Base-by-base conservation (phyloP, 768 basidiomycete species). In the Ephemerocybe angulata region DNA sequence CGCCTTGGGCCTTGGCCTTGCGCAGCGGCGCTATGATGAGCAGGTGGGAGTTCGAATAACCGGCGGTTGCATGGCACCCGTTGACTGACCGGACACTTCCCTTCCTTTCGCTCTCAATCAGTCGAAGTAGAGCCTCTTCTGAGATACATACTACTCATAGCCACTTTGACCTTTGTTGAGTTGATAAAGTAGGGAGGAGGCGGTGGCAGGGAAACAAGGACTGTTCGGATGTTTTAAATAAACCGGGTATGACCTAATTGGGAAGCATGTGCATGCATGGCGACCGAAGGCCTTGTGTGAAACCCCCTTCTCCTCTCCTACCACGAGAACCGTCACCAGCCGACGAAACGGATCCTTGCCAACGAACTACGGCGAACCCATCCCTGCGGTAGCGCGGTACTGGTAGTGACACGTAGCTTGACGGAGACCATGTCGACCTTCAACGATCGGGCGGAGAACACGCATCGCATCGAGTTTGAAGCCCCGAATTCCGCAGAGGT, bases 381-480 rank as follows among this genome's bases (percentile, higher is more conserved):
- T 4, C 24, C 29, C 31, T 15, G 24, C 31, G n/a, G 38, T 53
- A 53, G 52, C 29, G 52, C 40, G 41, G 52, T 40, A 21, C 37
- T 27, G 29, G 6, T 10, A 4, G 6, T 11, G 3, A 50, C 48
- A 40, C 29, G 46, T 29, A 50, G 30, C 31, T 60, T 61, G 38
- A 63, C 55, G 63, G 60, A 21, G 12, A 7, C 28, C 56, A 69
- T 67, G 63, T 59, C 63, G 49, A 62, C 62, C 31, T 64, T 68
- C 61, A 63, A 60, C 60, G 63, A 63, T 41, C 53, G 72, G 54
- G 60, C 65, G 48, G 63, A 65, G 42, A 69, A 69, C 60, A 64
- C 59, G 19, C 71, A 71, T 51, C 70, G 66, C 17, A 58, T 73
- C 57, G 73, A 75, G 57, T 74, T 73, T 55, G 72, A 73, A 58